A percentile compares a stretch with the other conserved stretches of the same genome.
Evolutionary conservation across 805 yeast genomes (phyloP).

Genomic region (Lipomyces spencermartinsiae): DNA sequence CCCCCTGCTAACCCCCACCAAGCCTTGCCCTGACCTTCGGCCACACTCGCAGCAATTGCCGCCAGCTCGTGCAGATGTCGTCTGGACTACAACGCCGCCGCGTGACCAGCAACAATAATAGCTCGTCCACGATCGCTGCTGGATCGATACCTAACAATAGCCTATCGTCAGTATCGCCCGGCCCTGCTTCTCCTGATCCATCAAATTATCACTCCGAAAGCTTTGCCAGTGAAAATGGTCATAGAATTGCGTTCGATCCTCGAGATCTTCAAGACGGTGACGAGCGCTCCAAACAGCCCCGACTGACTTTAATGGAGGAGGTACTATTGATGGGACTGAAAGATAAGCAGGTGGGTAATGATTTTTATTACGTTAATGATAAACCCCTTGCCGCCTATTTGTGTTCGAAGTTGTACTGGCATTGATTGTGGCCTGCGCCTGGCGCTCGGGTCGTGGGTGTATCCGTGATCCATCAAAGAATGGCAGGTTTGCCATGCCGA

Average conservation of each 20-base stretch:
- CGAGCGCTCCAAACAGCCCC: conserved; percentile 63
- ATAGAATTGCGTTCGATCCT: conserved; percentile 83
- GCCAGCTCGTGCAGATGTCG: conserved; percentile 25
- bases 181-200: conserved; percentile 19
- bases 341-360: conserved; percentile 67
- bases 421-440: not conserved
- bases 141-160: conserved; percentile 9
- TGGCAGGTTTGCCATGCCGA: not conserved
- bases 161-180: conserved; percentile 9
- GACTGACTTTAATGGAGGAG: conserved; percentile 94
- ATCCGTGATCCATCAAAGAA: not conserved
- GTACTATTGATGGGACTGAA: conserved; percentile 90
- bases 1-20: not conserved
- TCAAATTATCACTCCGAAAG: conserved; percentile 9
- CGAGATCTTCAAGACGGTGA: conserved; percentile 58
- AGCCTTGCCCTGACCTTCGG: not conserved
- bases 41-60: conserved; percentile 2
- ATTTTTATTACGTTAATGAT: not conserved
- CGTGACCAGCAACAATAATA: conserved; percentile 22
- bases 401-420: not conserved
- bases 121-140: conserved; percentile 18
- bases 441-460: too few relatives aligned
- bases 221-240: conserved; percentile 48
- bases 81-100: conserved; percentile 40
- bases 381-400: not conserved